Evolutionary conservation across 257 asterid genomes (phyloP), one percentile per base, ranked within the genome.

Genomic region (Nicotiana tabacum): DNA sequence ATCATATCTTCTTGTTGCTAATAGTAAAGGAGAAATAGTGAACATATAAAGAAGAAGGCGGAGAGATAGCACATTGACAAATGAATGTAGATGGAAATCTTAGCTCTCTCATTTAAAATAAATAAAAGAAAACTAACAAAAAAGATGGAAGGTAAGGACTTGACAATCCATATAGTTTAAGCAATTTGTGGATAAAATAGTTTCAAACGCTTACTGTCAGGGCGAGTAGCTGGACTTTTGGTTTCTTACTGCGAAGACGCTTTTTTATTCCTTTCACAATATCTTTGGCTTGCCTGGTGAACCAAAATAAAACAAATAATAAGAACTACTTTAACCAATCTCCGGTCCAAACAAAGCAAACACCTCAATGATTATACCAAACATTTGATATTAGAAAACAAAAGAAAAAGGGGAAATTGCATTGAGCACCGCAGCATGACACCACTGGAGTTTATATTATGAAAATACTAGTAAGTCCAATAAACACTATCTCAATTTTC

Each of bases 181-280:
- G 64, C 64, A 51, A 76, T 48, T 51, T 51, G 80, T 76, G 29
- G 80, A 56, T 53, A 11, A 11, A 48, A 5, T 81, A 65, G 32
- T 65, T 81, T 55, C 76, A 11, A 24, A 65, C 27, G 76, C 64
- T 66, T 81, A 81, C 83, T 13, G 83, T 81, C 65, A 81, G 24
- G 32, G 83, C 48, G 64, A 81, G 83, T 66, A 81, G 79, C 77
- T 81, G 83, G 37, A 81, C 83, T 81, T 81, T 81, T 7, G 83
- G 62, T 51, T 35, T 81, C 78, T 35, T 81, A 72, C 77, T 81
- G 27, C 62, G 56, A 55, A 81, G 51, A 27, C 83, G 76, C 65
- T 66, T 81, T 72, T 81, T 81, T 72, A 66, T 37, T 37, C 78
- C 64, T 81, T 53, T 81, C 43, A 81, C 66, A 12, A 81, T 79